These are phyloP conservation scores for Guillardia theta DNA, from an alignment of 78 protist genomes.

Conservation along the genomic window DNA sequence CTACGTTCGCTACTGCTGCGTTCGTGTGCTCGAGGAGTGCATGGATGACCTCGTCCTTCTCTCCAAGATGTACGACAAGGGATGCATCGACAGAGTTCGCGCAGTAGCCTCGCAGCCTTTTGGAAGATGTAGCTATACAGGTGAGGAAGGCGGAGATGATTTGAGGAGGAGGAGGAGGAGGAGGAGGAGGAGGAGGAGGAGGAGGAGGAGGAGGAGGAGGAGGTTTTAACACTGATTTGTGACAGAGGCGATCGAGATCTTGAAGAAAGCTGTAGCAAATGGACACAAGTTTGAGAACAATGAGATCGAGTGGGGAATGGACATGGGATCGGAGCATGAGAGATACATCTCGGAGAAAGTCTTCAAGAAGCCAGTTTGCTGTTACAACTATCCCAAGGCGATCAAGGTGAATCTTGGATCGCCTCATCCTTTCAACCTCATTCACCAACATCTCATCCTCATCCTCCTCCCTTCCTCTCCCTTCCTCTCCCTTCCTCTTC, in stretches of 20 bases:
- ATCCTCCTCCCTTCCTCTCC: too few relatives aligned
- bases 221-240: not conserved
- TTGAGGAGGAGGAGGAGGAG: not conserved
- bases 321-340: conserved; percentile 83
- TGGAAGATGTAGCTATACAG: not conserved
- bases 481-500: too few relatives aligned
- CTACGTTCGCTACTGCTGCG: conserved; percentile 34
- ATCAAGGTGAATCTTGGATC: too few relatives aligned
- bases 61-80: conserved; percentile 8
- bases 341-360: conserved; percentile 7
- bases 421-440: too few relatives aligned
- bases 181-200: not conserved
- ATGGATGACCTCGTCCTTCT: conserved; percentile 1
- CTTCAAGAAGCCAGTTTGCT: conserved; percentile 18
- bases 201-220: not conserved
- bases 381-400: conserved; percentile 49
- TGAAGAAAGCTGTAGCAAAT: not conserved
- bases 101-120: not conserved
- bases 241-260: conserved; percentile 15
- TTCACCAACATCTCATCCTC: too few relatives aligned
- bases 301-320: conserved; percentile 66
- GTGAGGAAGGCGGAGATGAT: not conserved
- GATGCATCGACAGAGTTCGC: not conserved
- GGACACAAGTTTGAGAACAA: not conserved
- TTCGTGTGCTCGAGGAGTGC: conserved; percentile 42